Conservation (phyloP, 352 stramenopile genomes). For the Globisporangium radiosum region DNA sequence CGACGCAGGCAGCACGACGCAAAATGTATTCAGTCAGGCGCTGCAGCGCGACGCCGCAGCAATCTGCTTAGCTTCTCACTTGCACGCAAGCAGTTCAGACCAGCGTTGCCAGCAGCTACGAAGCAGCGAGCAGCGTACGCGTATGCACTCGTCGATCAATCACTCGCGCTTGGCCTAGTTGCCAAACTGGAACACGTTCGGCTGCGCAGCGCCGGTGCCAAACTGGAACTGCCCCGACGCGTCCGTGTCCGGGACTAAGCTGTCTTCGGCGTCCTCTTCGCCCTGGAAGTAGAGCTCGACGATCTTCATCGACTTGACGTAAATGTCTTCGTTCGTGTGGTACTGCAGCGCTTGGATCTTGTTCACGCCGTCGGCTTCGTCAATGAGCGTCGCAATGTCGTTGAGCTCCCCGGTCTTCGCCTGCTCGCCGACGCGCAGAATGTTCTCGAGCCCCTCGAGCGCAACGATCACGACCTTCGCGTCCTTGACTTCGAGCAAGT, state of each 20-base stretch:
- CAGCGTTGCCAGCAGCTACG: too few species aligned
- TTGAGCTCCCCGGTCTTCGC: slow-evolving; percentile 85
- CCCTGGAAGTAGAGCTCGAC: slow-evolving; percentile 97
- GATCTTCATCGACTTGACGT: slow-evolving; percentile 94
- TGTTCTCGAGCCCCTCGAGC: slow-evolving; percentile 99
- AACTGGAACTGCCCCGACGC: slow-evolving; percentile 80
- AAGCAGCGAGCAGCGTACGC: too few species aligned
- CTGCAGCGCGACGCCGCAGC: too few species aligned
- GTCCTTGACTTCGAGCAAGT: slow-evolving; percentile 95
- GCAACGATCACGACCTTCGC: slow-evolving; percentile 98
- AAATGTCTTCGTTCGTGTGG: slow-evolving; percentile 94
- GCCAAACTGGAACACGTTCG: slow-evolving; percentile 82
- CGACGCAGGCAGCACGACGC: background rate
- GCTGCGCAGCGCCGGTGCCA: slow-evolving; percentile 47
- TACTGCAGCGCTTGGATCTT: slow-evolving; percentile 98
- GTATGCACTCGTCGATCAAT: background rate
- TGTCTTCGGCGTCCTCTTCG: slow-evolving; percentile 95
- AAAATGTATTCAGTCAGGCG: slow-evolving; percentile 8
- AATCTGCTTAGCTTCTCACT: background rate
- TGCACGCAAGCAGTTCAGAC: slow-evolving; percentile 2
- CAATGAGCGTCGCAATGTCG: slow-evolving; percentile 93
- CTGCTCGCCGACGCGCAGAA: slow-evolving; percentile 89
- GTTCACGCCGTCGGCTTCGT: slow-evolving; percentile 94
- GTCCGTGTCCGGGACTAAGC: slow-evolving; percentile 62
- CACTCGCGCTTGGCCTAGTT: slow-evolving; percentile 29